phyloP scores from a whole-genome alignment of 2,329 filamentous ascomycete species.

The Colletotrichum sojae region DNA sequence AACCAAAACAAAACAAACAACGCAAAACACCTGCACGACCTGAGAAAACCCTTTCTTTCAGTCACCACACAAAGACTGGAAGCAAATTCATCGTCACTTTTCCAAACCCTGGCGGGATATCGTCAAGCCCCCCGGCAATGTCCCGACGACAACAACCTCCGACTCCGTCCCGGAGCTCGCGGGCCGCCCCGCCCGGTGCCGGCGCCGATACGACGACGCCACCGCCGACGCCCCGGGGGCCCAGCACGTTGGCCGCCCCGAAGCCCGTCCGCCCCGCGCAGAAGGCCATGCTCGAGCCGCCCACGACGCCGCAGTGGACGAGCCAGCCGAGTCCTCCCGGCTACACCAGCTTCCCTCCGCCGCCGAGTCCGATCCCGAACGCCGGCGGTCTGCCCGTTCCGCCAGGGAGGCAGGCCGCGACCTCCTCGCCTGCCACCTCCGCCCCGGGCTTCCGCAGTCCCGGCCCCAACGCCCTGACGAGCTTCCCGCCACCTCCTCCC shows the following conservation, averaged over 20 bases:
- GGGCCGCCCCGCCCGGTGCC: conserved; percentile 17
- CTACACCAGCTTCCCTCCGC: conserved; percentile 38
- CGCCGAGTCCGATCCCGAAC: conserved; percentile 29
- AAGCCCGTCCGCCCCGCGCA: conserved; percentile 29
- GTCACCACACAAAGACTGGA: neutral
- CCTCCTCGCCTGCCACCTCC: neutral
- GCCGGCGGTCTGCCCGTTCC: neutral
- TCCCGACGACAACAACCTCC: conserved; percentile 14
- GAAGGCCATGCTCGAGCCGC: conserved; percentile 9
- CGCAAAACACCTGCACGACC: too few species aligned
- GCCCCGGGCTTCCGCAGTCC: conserved; percentile 12
- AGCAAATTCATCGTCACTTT: conserved; percentile 27
- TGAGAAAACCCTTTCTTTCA: too few species aligned
- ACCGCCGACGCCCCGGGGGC: conserved; percentile 3
- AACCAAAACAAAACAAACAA: too few species aligned
- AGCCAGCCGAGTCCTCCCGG: conserved; percentile 13
- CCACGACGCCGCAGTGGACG: conserved; percentile 25
- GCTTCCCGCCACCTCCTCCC: conserved; percentile 33
- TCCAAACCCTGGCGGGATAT: neutral
- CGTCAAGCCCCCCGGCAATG: conserved; percentile 7
- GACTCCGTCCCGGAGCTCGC: conserved; percentile 27
- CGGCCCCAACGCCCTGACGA: conserved; percentile 32
- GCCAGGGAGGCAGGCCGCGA: neutral
- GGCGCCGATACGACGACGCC: conserved; percentile 4
- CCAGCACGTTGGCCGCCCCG: conserved; percentile 27